Evolutionary conservation across 139 green algal genomes (phyloP).

Genomic region (Chlorella ohadii): DNA sequence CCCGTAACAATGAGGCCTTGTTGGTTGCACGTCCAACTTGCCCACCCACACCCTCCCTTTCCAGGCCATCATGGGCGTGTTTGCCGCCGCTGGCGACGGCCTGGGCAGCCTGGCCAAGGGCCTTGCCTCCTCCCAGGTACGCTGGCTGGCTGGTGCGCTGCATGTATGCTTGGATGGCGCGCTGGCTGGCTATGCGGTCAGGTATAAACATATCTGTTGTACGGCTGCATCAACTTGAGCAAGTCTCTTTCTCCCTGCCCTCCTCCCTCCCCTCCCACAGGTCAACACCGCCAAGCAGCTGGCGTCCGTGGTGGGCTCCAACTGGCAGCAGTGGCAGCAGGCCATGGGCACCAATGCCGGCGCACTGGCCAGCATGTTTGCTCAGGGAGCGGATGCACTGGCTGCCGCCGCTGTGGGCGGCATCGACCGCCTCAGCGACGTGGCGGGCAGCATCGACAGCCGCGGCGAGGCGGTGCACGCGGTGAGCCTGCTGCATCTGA

Average conservation of each 20-base stretch:
- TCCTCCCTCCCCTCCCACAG: neutral
- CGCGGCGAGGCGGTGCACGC: neutral
- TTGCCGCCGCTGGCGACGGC: constrained; percentile 9
- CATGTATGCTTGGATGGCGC: no score
- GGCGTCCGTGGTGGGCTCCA: constrained; percentile 1
- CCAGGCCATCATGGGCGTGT: neutral
- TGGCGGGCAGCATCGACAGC: neutral
- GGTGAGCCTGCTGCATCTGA: neutral
- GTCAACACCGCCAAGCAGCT: neutral
- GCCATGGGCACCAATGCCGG: neutral
- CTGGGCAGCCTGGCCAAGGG: neutral
- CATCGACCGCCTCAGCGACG: no score
- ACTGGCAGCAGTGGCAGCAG: neutral
- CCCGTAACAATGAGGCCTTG: no score
- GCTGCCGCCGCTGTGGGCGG: no score
- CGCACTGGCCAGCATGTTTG: neutral
- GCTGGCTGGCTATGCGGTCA: no score
- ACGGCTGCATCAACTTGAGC: no score
- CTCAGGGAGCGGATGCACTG: neutral
- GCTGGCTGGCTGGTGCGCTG: no score
- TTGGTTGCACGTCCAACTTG: no score
- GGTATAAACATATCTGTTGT: no score
- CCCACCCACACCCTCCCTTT: no score
- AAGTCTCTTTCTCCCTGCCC: neutral
- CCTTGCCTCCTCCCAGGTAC: neutral